Conservation (phyloP, 306 rosid genomes). For the Glycine soja region DNA sequence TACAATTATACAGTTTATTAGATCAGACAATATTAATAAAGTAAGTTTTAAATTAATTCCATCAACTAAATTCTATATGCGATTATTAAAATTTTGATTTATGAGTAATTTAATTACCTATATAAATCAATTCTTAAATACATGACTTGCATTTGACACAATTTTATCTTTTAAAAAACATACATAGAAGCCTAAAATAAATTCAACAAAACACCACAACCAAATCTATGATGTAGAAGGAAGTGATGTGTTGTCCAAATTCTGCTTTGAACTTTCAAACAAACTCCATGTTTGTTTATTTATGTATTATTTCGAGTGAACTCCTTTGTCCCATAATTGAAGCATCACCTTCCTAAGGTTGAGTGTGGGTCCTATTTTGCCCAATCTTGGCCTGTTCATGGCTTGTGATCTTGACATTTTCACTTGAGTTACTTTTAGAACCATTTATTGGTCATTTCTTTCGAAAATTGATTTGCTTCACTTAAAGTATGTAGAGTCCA, state of each 20-base stretch:
- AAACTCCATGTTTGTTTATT: neutral
- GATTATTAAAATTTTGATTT: no score
- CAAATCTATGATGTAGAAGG: neutral
- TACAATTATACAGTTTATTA: neutral
- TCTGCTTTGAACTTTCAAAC: neutral
- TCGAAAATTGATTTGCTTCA: neutral
- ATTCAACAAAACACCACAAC: neutral
- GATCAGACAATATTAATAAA: no score
- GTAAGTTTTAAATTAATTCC: neutral
- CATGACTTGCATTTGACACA: neutral
- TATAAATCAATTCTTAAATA: neutral
- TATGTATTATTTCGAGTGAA: neutral
- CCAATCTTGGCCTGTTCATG: slow-evolving; percentile 7
- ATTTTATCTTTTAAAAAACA: neutral
- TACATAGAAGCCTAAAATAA: neutral
- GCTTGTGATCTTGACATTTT: slow-evolving; percentile 12
- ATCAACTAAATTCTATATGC: no score
- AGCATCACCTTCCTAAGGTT: slow-evolving; percentile 18
- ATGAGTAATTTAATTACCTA: no score
- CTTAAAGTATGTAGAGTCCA: neutral
- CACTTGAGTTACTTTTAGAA: slow-evolving; percentile 24
- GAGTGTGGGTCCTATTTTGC: slow-evolving; percentile 6
- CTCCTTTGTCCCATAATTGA: neutral
- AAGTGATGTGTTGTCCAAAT: neutral
- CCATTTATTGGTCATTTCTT: neutral